Evolutionary conservation across 768 basidiomycete genomes (phyloP).

Genomic region (Kwoniella botswanensis): DNA sequence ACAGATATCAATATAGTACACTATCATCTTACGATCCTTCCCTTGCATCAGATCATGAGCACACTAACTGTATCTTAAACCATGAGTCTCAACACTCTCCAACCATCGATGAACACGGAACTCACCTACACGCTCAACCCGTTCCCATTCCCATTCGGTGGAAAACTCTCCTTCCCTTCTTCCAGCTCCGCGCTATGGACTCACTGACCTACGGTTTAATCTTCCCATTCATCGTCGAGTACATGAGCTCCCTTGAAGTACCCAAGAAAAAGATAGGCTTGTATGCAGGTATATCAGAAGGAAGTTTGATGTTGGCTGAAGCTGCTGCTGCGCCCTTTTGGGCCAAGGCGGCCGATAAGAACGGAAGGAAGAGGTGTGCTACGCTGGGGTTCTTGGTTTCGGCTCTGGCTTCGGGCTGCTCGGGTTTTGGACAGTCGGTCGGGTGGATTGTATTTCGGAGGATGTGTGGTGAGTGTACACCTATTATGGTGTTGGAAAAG

Average conservation of each 20-base stretch:
- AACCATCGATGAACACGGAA: too few species aligned
- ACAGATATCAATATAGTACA: too few species aligned
- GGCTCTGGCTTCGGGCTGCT: slow-evolving; percentile 22
- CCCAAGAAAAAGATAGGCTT: slow-evolving; percentile 36
- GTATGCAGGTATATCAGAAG: slow-evolving; percentile 45
- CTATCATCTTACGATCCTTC: too few species aligned
- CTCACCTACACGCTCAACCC: too few species aligned
- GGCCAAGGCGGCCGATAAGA: slow-evolving; percentile 41
- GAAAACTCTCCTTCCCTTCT: slow-evolving; percentile 29
- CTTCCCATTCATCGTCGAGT: slow-evolving; percentile 47
- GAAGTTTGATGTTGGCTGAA: slow-evolving; percentile 44
- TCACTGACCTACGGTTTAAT: slow-evolving; percentile 37
- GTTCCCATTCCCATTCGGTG: slow-evolving; percentile 17
- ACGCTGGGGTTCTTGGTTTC: slow-evolving; percentile 29
- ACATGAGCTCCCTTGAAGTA: slow-evolving; percentile 44
- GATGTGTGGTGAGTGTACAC: slow-evolving; percentile 34
- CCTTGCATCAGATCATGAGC: too few species aligned
- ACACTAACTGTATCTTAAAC: too few species aligned
- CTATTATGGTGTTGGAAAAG: slow-evolving; percentile 12
- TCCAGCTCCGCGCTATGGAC: slow-evolving; percentile 38
- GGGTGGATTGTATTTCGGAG: slow-evolving; percentile 44
- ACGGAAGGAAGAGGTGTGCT: slow-evolving; percentile 38
- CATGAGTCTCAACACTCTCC: too few species aligned
- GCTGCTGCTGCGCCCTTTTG: slow-evolving; percentile 40
- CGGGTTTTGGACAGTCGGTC: slow-evolving; percentile 38